Base-by-base conservation (phyloP, 2,329 filamentous ascomycete genomes). In the Lecanicillium sp. region DNA sequence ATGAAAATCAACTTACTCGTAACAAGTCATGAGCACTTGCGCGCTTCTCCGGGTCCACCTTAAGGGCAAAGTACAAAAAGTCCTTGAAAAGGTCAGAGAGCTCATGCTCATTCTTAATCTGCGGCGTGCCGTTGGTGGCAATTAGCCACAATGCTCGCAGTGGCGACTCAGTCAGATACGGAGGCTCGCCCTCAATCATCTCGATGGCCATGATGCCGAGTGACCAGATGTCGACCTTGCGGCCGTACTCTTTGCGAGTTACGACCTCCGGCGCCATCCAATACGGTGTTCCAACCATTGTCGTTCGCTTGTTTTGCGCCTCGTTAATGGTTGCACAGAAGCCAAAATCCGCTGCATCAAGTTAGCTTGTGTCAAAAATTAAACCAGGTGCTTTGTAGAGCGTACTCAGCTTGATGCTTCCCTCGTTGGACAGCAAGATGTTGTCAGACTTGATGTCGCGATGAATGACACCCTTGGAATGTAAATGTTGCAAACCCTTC, bases 261-360 rank as follows among this genome's bases (percentile, higher is more conserved):
- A 98, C 92, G 17, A 98, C 90, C 64, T 98, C 92, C 4, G 92
- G 92, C 2, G 92, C 92, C 92, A 98, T 98, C 92, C 92, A 98
- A 64, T 98, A 98, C 2, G 92, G 92, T 7, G 92, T 97, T 39
- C 92, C 92, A 32, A 98, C 92, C 92, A 97, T 98, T 12, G 92
- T 98, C 4, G 89, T 97, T 44, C 92, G 84, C 72, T 97, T 97
- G 65, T 89, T 94, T 52, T 96, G 89, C 19, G 84, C 84, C 55
- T 97, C 90, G 57, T 96, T 97, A 64, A 97, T 96, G 57, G 95
- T 94, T 17, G 92, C 92, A 61, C 92, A 97, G 68, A 98, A 98
- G 11, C 92, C 92, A 56, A 98, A 97, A 70, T 98, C 92, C 54
- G 90, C 87, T 94, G 47, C 29, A 44, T 18, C 10, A 17, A n/a